phyloP scores from a whole-genome alignment of 257 asterid species.

The Echites panduratus region DNA sequence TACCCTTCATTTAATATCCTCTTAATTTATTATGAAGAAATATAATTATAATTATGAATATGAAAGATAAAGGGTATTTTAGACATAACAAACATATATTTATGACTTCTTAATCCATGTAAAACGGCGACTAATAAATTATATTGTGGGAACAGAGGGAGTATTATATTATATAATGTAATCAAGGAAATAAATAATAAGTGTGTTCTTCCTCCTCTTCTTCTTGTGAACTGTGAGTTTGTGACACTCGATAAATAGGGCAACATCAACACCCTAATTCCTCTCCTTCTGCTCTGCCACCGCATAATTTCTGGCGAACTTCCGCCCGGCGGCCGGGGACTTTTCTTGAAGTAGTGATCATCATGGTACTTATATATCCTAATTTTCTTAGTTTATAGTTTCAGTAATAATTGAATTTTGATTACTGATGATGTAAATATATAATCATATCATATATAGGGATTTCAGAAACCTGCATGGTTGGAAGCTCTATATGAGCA shows the following conservation, averaged over 20 bases:
- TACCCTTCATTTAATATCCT: too few species aligned
- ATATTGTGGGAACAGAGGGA: too few species aligned
- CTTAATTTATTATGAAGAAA: too few species aligned
- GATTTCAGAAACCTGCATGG: slow-evolving; percentile 73
- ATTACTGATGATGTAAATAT: neutral
- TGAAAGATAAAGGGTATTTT: too few species aligned
- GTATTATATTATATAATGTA: too few species aligned
- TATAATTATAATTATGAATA: too few species aligned
- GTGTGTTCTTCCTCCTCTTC: slow-evolving; percentile 9
- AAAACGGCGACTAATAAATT: too few species aligned
- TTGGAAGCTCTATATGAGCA: slow-evolving; percentile 63
- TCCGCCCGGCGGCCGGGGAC: slow-evolving; percentile 1
- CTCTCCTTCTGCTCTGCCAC: slow-evolving; percentile 35
- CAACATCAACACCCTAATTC: slow-evolving; percentile 32
- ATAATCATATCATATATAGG: slow-evolving; percentile 24
- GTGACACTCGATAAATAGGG: slow-evolving; percentile 52
- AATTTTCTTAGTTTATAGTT: neutral
- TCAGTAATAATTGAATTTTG: slow-evolving; percentile 15
- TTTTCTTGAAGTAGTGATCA: slow-evolving; percentile 17
- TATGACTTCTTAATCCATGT: too few species aligned
- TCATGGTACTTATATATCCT: slow-evolving; percentile 35
- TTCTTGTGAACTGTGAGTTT: slow-evolving; percentile 22
- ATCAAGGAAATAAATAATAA: slow-evolving; percentile 17
- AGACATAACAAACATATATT: too few species aligned
- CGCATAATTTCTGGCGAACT: neutral